Evolutionary conservation across 2,329 filamentous ascomycete species (phyloP).

Genomic region (Botrytis pseudocinerea): DNA sequence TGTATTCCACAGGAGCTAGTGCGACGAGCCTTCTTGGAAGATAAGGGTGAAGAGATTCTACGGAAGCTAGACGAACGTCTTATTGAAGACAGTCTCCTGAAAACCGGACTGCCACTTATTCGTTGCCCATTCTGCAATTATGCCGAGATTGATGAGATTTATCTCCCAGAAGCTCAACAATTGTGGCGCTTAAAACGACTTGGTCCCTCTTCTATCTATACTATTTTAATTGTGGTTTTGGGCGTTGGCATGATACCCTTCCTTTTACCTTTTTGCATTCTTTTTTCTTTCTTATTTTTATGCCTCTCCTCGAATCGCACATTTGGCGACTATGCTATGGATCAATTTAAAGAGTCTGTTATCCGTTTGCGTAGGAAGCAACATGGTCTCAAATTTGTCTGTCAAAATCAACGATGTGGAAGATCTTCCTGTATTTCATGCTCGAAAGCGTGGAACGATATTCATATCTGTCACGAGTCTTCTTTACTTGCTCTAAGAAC

Average conservation of each 20-base stretch:
- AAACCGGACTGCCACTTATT: slow-evolving; percentile 72
- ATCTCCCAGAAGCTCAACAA: slow-evolving; percentile 57
- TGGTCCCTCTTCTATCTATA: slow-evolving; percentile 42
- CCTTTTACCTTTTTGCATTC: slow-evolving; percentile 52
- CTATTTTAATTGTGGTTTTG: slow-evolving; percentile 49
- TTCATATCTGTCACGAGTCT: slow-evolving; percentile 87
- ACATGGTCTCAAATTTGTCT: slow-evolving; percentile 75
- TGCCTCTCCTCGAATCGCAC: slow-evolving; percentile 48
- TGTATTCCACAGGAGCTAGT: slow-evolving; percentile 70
- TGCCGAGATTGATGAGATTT: slow-evolving; percentile 80
- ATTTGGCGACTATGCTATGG: slow-evolving; percentile 46
- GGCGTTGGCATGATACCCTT: slow-evolving; percentile 58
- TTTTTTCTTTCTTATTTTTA: slow-evolving; percentile 50
- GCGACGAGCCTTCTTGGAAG: slow-evolving; percentile 68
- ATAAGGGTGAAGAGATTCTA: slow-evolving; percentile 68
- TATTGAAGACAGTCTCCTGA: slow-evolving; percentile 72
- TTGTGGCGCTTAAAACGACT: slow-evolving; percentile 58
- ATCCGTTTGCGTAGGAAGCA: slow-evolving; percentile 67
- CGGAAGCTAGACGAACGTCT: slow-evolving; percentile 77
- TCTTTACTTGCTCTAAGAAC: slow-evolving; percentile 79
- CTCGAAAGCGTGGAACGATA: slow-evolving; percentile 78
- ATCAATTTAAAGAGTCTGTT: slow-evolving; percentile 60
- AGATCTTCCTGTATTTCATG: slow-evolving; percentile 80
- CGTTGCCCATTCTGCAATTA: slow-evolving; percentile 91
- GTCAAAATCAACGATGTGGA: slow-evolving; percentile 67